A percentile compares a stretch with the other conserved stretches of the same genome.
These are phyloP conservation scores for Sugiyamaella floridensis DNA, from an alignment of 805 yeast species.

Conservation along the genomic window DNA sequence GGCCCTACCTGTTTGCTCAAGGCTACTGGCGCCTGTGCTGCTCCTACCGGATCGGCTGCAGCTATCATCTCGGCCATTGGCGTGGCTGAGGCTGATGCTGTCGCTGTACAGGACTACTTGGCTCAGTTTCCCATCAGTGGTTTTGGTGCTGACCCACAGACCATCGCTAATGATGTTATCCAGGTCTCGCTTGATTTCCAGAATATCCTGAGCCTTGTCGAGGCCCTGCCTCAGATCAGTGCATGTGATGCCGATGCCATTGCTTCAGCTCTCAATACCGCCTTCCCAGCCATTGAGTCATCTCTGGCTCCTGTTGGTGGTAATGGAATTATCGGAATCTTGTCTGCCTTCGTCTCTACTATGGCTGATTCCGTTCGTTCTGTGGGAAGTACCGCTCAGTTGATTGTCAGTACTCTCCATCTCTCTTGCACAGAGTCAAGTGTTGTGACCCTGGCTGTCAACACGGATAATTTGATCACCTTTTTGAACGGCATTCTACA, in stretches of 20 bases:
- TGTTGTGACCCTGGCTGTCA: not conserved
- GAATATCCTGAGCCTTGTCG: not conserved
- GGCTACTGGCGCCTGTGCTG: not conserved
- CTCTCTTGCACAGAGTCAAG: not conserved
- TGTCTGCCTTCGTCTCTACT: not conserved
- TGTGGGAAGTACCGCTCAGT: not conserved
- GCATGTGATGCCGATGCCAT: not conserved
- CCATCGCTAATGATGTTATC: not conserved
- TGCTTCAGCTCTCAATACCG: not conserved
- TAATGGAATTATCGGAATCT: not conserved
- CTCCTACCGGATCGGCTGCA: not conserved
- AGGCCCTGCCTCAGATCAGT: not conserved
- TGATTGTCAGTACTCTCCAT: not conserved
- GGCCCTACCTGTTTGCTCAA: not conserved
- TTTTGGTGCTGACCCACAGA: not conserved
- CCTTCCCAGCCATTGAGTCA: not conserved
- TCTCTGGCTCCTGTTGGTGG: not conserved
- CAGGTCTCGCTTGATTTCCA: not conserved
- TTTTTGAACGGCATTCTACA: not conserved
- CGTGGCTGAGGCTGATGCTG: not conserved
- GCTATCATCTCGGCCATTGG: not conserved
- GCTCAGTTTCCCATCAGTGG: not conserved
- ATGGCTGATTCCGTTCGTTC: not conserved
- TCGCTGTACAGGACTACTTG: not conserved
- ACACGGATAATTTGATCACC: not conserved